Base-by-base conservation (phyloP, 2,329 filamentous ascomycete species). In the Aschersonia sp. region DNA sequence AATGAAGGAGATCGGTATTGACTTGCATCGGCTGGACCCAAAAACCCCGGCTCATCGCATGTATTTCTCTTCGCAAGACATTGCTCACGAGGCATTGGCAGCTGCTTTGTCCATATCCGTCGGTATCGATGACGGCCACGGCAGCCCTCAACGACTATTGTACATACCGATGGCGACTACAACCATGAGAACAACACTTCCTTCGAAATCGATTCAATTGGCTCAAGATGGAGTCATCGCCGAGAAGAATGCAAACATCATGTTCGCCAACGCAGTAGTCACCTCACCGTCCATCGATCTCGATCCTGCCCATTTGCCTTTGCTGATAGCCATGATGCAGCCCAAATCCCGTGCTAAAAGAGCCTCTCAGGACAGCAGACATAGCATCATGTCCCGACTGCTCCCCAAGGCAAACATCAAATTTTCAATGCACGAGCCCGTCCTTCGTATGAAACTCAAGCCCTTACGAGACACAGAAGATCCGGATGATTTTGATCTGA, bases 141-240 rank as follows among this genome's bases (percentile, higher is more conserved):
- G 84, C 7, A 85, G 85, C 56, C 83, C 87, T 0, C 87, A 96
- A 60, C 81, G 90, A 47, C 75, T 98, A 49, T 68, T 95, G 29
- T 98, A 98, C 61, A 78, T 98, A 42, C 92, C 92, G 1, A 97
- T 98, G 92, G 86, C 90, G 22, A 98, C 92, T 1, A 95, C 89
- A 3, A 98, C 82, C 0, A 79, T 97, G 50, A 87, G 90, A 62
- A 97, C 92, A 0, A 98, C 94, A 0, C 68, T 97, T 6, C 90
- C 90, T 5, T 94, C 92, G 10, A 96, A 97, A 64, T 94, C 89
- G 0, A 82, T 98, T 9, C 85, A 90, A 60, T 76, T 89, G 47
- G 78, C 81, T 2, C 76, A 81, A 49, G 76, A 83, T 35, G 83
- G 83, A 14, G 82, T 78, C 39, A 72, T 76, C 9, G 83, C 85